Percentiles rank a stretch among this genome's conserved stretches.
These are phyloP conservation scores for Cystobasidium ongulense DNA, from an alignment of 768 basidiomycete species.

Conservation along the genomic window DNA sequence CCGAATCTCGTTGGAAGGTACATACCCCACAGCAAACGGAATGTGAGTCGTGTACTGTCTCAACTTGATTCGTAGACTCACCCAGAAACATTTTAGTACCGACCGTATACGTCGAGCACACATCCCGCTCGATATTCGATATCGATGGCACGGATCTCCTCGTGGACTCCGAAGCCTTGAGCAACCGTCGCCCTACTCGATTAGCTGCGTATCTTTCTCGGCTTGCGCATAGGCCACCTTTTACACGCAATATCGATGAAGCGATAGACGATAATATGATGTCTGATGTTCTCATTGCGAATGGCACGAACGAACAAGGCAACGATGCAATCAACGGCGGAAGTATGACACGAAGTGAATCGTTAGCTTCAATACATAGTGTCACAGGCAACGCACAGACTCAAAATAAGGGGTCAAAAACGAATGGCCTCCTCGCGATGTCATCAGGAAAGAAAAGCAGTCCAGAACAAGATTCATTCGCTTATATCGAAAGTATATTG, in stretches of 20 bases:
- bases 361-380: neutral
- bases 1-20: constrained; percentile 80
- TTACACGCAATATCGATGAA: constrained; percentile 5
- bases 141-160: neutral
- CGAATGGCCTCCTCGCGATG: neutral
- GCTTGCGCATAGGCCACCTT: neutral
- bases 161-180: neutral
- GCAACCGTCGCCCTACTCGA: neutral
- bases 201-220: neutral
- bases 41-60: constrained; percentile 53
- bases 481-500: constrained; percentile 81
- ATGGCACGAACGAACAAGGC: neutral
- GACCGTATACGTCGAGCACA: neutral
- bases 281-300: neutral
- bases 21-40: constrained; percentile 70
- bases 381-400: neutral
- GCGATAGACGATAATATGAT: constrained; percentile 1
- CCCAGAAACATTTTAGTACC: neutral
- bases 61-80: neutral
- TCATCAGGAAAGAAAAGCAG: constrained; percentile 47
- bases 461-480: constrained; percentile 85
- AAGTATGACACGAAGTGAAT: neutral
- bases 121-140: constrained; percentile 21
- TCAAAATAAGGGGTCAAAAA: neutral
- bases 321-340: neutral